Evolutionary conservation across 2,329 filamentous ascomycete genomes (phyloP), one percentile per base, ranked within the genome.

Genomic region (Alternaria consortialis): DNA sequence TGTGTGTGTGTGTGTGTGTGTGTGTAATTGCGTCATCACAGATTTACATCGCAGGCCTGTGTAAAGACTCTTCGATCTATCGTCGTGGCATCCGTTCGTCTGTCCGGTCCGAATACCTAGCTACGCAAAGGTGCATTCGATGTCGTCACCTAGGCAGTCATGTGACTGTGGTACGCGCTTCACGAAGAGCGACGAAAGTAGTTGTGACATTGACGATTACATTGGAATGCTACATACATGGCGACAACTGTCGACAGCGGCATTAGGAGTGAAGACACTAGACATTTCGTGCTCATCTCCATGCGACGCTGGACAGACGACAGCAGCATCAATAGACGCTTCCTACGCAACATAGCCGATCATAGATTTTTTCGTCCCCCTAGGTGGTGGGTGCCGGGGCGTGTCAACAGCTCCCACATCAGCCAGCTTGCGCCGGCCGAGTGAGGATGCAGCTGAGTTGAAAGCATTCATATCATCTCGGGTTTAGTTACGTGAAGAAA

Each of bases 381-480:
- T 78, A 77, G 79, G 80, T 82, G 81, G 81, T 82, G 77, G 68
- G 66, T 77, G 77, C 79, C 79, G 74, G 80, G 76, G 77, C 80
- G 81, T 80, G 63, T 81, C 82, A 82, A 74, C 81, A 83, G 72
- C 81, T 80, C 81, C 81, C 82, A 80, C 80, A 67, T 78, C 77
- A 59, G 40, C 74, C 82, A 81, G 79, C 77, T 74, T 79, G 81
- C 79, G 82, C 74, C 65, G 78, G 74, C 67, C 79, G 79, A 81
- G 81, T 85, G 81, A 86, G 84, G 76, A 83, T 89, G 79, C 59
- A 72, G 77, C 81, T 85, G 83, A 76, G 79, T 77, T 79, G 81
- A 76, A 85, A 86, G 87, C 85, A 83, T 83, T 88, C 91, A 90
- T 60, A 86, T 93, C 90, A 90, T 84, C 78, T 87, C 88, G 90